phyloP scores from a whole-genome alignment of 169 alveolate species.

The Miamiensis avidus region DNA sequence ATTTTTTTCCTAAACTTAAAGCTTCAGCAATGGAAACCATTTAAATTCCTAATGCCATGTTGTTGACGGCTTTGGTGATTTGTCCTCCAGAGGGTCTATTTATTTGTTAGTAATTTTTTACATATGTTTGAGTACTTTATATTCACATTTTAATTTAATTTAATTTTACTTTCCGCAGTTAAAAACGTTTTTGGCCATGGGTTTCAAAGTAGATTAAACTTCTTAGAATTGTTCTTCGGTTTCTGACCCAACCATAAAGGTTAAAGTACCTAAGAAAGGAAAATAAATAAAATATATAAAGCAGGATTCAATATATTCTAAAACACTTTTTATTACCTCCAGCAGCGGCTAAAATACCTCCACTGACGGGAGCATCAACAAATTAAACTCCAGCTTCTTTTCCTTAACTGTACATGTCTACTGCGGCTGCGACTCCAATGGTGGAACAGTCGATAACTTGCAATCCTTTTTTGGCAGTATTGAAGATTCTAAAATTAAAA shows the following conservation, averaged over 20 bases:
- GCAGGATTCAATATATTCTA: too few relatives aligned
- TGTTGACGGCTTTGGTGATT: conserved; percentile 69
- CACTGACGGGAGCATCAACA: conserved; percentile 71
- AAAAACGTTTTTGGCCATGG: conserved; percentile 70
- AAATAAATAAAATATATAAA: too few relatives aligned
- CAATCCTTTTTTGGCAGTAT: conserved; percentile 45
- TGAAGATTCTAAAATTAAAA: conserved; percentile 19
- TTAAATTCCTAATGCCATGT: conserved; percentile 66
- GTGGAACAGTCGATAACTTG: conserved; percentile 59
- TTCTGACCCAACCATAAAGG: conserved; percentile 81
- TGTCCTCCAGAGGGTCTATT: conserved; percentile 44
- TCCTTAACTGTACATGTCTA: conserved; percentile 56
- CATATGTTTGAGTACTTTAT: conserved; percentile 32
- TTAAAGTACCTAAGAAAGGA: conserved; percentile 31
- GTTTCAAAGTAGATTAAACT: conserved; percentile 40
- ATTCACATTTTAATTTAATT: background rate
- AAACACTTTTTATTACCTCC: conserved; percentile 34
- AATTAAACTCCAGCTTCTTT: conserved; percentile 30
- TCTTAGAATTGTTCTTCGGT: conserved; percentile 43
- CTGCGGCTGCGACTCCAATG: conserved; percentile 51
- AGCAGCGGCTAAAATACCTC: conserved; percentile 70
- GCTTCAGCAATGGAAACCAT: conserved; percentile 78
- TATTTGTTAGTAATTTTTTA: background rate
- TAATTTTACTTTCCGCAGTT: conserved; percentile 54
- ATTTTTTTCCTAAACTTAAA: conserved; percentile 60